Base-by-base conservation (phyloP, 257 asterid genomes). In the Lavandula angustifolia region DNA sequence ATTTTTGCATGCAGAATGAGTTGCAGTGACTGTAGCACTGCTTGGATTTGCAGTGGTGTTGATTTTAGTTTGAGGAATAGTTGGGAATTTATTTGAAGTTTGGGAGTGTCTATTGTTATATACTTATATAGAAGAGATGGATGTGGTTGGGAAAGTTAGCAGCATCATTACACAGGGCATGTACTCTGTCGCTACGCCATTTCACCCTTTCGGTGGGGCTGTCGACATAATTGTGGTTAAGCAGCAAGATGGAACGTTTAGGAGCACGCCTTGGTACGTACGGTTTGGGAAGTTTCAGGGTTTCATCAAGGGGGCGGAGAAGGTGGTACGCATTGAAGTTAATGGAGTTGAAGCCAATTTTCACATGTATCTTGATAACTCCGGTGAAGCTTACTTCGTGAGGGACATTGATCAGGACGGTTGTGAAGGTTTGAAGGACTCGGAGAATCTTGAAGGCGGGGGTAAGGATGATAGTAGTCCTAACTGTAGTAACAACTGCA, bases 131-230 rank as follows among this genome's bases (percentile, higher is more conserved):
- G 67, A 62, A 64, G 54, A 76, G 66, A 91, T 91, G 98, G 82
- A 84, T 78, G 86, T 91, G 65, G 94, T 91, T 38, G 96, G 95
- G 54, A 84, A 73, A 80, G 89, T 91, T 75, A 68, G 94, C 47
- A 84, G 89, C 80, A 69, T 88, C n/a, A 80, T 89, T 13, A 77
- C 95, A 1, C 92, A 82, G 78, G 92, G 92, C 5, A 87, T 87
- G 64, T 89, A 89, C 78, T 85, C 96, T 16, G 95, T 89, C 59
- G 96, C 97, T 70, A 91, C 96, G 5, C 96, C 97, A 41, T 91
- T 91, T 78, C 98, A 91, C 79, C 98, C 98, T 4, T 91, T 91
- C 66, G 98, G 96, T 67, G 96, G 98, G 70, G 98, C 98, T 2
- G 80, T 88, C 7, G 98, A 91, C 77, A 88, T 91, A 66, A 86